Percentiles rank a stretch among this genome's conserved stretches.
phyloP scores from a whole-genome alignment of 257 asterid species.

The Solanum pimpinellifolium region DNA sequence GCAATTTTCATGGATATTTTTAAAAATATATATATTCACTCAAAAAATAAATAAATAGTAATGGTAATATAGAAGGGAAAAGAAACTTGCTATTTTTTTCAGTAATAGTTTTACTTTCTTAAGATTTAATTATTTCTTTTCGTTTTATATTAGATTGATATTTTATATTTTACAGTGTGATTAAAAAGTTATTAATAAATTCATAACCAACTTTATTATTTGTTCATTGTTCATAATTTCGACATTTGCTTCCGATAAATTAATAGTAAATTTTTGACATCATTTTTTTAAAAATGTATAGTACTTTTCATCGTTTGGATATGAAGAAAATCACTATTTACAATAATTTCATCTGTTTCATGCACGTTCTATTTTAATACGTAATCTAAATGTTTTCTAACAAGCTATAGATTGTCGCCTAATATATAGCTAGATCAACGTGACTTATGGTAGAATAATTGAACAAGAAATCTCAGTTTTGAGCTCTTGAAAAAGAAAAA shows the following conservation, averaged over 20 bases:
- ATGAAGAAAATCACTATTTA: not conserved
- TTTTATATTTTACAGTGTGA: no score
- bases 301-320: not conserved
- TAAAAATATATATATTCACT: no score
- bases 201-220: no score
- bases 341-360: not conserved
- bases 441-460: not conserved
- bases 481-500: not conserved
- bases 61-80: not conserved
- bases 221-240: not conserved
- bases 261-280: not conserved
- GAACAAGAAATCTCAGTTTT: accelerated
- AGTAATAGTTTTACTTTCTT: not conserved
- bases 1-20: not conserved
- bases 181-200: no score
- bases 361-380: not conserved
- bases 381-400: not conserved
- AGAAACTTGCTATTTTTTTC: not conserved
- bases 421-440: not conserved
- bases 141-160: no score
- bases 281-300: not conserved
- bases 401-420: not conserved
- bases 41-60: not conserved
- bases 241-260: not conserved
- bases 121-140: not conserved